phyloP scores from a whole-genome alignment of 2,329 filamentous ascomycete genomes.

The Pyricularia pennisetigena region DNA sequence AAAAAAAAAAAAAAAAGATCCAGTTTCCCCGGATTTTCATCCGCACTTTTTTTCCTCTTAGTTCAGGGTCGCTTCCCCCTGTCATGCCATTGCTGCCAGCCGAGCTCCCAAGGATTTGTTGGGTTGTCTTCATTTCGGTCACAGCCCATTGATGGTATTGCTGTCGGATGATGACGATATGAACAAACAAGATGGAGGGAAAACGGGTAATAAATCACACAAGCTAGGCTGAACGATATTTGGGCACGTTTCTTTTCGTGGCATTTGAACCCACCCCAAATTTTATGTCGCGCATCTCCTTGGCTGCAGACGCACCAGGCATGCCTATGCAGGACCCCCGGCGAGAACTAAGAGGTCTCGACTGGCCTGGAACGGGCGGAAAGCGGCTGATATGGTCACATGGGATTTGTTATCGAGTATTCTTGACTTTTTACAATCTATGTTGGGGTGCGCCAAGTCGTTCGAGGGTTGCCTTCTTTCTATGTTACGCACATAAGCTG shows the following conservation, averaged over 20 bases:
- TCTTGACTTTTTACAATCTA: background rate
- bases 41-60: background rate
- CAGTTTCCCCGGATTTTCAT: background rate
- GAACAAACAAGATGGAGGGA: background rate
- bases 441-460: background rate
- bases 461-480: background rate
- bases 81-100: background rate
- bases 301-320: background rate
- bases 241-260: background rate
- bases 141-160: background rate
- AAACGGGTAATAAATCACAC: background rate
- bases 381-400: background rate
- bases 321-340: background rate
- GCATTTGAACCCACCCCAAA: background rate
- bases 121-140: too few species aligned
- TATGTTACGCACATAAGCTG: too few species aligned
- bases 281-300: background rate
- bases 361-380: background rate
- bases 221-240: background rate
- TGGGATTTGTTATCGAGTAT: background rate
- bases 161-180: background rate
- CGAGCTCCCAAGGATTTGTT: background rate
- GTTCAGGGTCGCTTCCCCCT: background rate
- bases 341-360: background rate
- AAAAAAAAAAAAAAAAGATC: background rate